Base-by-base conservation (phyloP, 345 rosid species). In the Ailanthus altissimus region DNA sequence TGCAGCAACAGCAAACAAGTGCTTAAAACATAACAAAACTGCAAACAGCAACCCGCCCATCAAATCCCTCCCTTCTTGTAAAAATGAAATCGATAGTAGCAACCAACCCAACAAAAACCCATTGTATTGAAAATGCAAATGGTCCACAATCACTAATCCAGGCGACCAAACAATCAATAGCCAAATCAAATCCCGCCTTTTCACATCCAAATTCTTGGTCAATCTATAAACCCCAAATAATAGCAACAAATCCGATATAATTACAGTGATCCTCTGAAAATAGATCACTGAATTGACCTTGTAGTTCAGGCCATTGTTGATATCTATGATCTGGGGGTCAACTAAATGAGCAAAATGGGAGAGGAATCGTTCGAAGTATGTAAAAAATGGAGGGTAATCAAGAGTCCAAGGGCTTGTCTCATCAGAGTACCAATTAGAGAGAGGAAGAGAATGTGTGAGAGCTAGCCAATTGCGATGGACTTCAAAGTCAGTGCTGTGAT, bases 401-500 rank as follows among this genome's bases (percentile, higher is more conserved):
- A 96, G 99, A 58, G 97, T 93, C 97, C 99, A 96, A 60, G 84
- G 90, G 79, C 97, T 93, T 32, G 97, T 91, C 85, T 90, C 91
- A 79, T 93, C 94, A 15, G 83, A 62, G 89, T 93, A 93, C 99
- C 99, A 96, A 75, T 82, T 78, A 13, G 89, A 77, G 77, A 93
- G 89, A 51, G 99, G 97, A 26, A 93, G 94, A 43, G 97, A 87
- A 78, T 83, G 87, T 26, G 99, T 91, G 67, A 96, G 72, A 53
- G 98, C 97, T 3, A 96, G 89, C 99, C 99, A 96, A 79, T 96
- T 90, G 65, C 98, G 93, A 81, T 96, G 99, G 58, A 93, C 99
- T 72, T 96, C 98, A 76, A 96, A 91, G 80, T 96, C 98, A 0
- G 99, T 93, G 79, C 94, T 92, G 78, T 85, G 88, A 76, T 92